Evolutionary conservation across 345 rosid genomes (phyloP).

Genomic region (Eucalyptus sp.): DNA sequence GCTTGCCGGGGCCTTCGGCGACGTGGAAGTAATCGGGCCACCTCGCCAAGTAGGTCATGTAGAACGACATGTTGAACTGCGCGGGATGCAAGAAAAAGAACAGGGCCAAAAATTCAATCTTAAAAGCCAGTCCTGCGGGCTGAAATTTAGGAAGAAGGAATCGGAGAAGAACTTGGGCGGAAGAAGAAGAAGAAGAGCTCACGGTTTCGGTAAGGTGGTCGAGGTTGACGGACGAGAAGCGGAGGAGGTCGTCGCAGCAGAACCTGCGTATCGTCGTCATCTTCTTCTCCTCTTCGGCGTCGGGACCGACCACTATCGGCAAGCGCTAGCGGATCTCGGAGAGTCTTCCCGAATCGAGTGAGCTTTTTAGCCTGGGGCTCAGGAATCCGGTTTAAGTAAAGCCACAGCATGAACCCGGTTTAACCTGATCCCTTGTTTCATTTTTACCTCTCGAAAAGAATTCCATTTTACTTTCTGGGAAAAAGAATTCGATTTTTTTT

Average conservation of each 20-base stretch:
- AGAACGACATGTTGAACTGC: constrained; percentile 95
- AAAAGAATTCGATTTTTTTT: background rate
- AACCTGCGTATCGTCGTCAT: constrained; percentile 92
- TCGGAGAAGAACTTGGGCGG: background rate
- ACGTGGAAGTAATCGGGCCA: constrained; percentile 98
- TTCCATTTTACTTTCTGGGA: background rate
- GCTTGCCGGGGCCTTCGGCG: constrained; percentile 68
- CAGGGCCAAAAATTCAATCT: background rate
- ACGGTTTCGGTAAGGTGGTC: constrained; percentile 98
- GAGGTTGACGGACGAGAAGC: constrained; percentile 70
- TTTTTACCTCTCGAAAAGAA: background rate
- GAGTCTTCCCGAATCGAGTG: background rate
- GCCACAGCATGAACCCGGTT: background rate
- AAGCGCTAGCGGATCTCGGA: background rate
- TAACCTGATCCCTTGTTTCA: background rate
- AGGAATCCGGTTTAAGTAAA: background rate
- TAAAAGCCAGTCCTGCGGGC: background rate
- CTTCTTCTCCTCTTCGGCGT: background rate
- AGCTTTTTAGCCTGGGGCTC: background rate
- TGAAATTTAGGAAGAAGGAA: background rate
- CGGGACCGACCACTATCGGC: background rate
- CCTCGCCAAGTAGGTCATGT: constrained; percentile 94
- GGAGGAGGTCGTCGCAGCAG: constrained; percentile 90
- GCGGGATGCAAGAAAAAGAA: background rate
- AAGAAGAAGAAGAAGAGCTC: background rate